These are phyloP conservation scores for Sporothrix humicola DNA, from an alignment of 2,329 filamentous ascomycete genomes.

Conservation along the genomic window DNA sequence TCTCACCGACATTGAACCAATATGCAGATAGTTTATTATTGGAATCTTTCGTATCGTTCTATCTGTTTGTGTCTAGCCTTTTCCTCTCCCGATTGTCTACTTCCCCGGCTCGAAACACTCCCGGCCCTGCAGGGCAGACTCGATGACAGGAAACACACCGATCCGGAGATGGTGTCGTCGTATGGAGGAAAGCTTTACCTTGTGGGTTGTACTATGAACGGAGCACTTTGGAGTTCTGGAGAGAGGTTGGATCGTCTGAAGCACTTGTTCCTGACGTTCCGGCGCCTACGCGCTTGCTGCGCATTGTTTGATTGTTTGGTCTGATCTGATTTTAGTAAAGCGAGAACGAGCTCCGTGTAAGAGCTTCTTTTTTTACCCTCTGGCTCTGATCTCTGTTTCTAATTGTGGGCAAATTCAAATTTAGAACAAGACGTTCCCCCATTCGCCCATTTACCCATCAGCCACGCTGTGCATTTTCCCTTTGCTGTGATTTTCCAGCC, in stretches of 20 bases:
- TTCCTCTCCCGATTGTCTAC: background rate
- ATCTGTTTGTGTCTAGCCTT: background rate
- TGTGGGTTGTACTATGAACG: background rate
- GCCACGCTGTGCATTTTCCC: background rate
- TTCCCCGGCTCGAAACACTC: slow-evolving; percentile 5
- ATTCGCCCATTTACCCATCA: slow-evolving; percentile 1
- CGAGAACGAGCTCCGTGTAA: too few relatives aligned
- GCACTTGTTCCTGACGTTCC: background rate
- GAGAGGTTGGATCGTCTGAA: background rate
- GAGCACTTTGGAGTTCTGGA: too few relatives aligned
- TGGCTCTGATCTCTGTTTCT: background rate
- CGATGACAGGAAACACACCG: slow-evolving; percentile 15
- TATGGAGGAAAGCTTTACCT: background rate
- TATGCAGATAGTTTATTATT: slow-evolving; percentile 9
- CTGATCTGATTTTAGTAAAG: background rate
- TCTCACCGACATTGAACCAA: background rate
- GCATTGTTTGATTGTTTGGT: slow-evolving; percentile 1
- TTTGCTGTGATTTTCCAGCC: background rate
- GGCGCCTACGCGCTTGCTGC: slow-evolving; percentile 24
- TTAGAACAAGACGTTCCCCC: slow-evolving; percentile 18
- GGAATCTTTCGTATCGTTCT: slow-evolving; percentile 5
- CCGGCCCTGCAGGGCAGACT: slow-evolving; percentile 21
- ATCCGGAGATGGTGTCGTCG: slow-evolving; percentile 14
- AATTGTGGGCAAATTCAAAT: slow-evolving; percentile 27
- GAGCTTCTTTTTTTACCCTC: background rate